Base-by-base conservation (phyloP, 805 yeast species). In the Schwanniomyces yamadae region DNA sequence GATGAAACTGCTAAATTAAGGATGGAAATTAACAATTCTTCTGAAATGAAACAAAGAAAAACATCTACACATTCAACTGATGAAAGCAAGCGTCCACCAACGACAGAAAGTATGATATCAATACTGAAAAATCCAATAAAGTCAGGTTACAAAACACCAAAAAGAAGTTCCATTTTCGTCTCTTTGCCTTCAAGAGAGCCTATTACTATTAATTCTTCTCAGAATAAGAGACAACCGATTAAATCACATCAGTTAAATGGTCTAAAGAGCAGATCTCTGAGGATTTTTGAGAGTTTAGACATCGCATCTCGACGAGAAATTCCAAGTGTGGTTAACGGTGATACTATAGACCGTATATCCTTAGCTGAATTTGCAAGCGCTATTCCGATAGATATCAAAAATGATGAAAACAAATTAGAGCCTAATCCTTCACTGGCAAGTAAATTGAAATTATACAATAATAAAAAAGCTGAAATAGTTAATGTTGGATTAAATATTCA, bases 171-270 rank as follows among this genome's bases (percentile, higher is more conserved):
- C 1, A 52, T 57, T 4, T 66, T 59, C 38, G 66, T 62, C 1
- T 48, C 69, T 1, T 41, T 66, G 13, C 73, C 73, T 1, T 49
- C 66, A 6, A 45, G 68, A 28, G 69, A 63, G 26, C 73, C 73
- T 4, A 52, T 66, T 13, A 47, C 57, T 12, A 52, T 56, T 4
- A 46, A 48, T 23, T 50, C 61, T 4, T 34, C 54, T 3, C 24
- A 19, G 6, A 25, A 25, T 14, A 21, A 30, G 7, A 27, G 22
- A 11, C 28, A 29, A 24, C 22, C 21, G 11, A 20, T 12, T 17
- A 23, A 12, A 19, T 10, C 31, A 11, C 3, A 9, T 28, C 28
- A 18, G 17, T 22, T 18, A 14, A 11, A 19, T 2, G 29, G 31
- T 20, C 23, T 19, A 18, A 28, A 23, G 15, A 44, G 40, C 20